Percentiles rank a stretch among this genome's conserved stretches.
Conservation (phyloP, 1,284 basidiomycete genomes). For the Moesziomyces parantarcticus region DNA sequence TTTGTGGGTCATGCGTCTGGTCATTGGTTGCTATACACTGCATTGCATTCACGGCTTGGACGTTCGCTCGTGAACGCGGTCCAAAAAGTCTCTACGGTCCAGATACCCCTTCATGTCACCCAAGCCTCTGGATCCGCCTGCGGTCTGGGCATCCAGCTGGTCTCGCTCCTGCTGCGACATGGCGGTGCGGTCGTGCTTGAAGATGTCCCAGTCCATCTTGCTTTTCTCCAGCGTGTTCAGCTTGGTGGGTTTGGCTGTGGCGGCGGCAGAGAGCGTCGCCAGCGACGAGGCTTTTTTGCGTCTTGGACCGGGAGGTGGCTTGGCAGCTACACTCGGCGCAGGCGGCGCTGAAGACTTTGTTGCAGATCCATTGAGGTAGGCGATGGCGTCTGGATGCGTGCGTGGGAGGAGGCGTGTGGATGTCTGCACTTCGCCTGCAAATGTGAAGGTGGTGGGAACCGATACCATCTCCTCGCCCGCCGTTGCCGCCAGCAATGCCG, state of each 20-base stretch:
- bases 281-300: constrained; percentile 51
- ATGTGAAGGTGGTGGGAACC: constrained; percentile 46
- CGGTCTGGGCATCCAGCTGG: constrained; percentile 65
- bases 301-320: constrained; percentile 22
- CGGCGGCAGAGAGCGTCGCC: constrained; percentile 43
- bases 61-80: constrained; percentile 58
- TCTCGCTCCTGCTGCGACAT: constrained; percentile 56
- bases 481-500: background rate
- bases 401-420: constrained; percentile 35
- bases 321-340: background rate
- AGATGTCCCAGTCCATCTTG: constrained; percentile 64
- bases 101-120: constrained; percentile 65
- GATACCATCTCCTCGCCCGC: constrained; percentile 36
- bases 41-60: constrained; percentile 5
- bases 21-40: no score
- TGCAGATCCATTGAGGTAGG: constrained; percentile 33
- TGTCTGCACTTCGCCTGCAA: constrained; percentile 46
- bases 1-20: no score
- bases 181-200: constrained; percentile 27
- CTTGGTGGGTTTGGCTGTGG: constrained; percentile 51
- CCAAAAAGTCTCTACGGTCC: constrained; percentile 62
- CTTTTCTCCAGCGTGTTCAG: constrained; percentile 66
- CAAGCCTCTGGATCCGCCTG: constrained; percentile 59
- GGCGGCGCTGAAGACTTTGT: background rate
- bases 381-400: constrained; percentile 53